Base-by-base conservation (phyloP, 2,329 filamentous ascomycete genomes). In the Ceratocystis destructans region DNA sequence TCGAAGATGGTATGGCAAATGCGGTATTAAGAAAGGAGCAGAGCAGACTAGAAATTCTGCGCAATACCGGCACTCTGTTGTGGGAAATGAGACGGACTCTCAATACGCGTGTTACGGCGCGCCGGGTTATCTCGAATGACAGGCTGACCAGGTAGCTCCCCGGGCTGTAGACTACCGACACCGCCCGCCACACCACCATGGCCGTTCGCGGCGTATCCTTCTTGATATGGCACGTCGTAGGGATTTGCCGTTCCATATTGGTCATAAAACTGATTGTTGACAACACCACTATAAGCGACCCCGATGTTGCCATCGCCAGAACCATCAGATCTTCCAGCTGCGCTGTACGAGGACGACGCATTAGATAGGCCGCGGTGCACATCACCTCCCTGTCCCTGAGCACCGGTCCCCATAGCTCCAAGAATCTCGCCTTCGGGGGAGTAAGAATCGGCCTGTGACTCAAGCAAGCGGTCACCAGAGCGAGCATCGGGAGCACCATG, bases 31-130 rank as follows among this genome's bases (percentile, higher is more conserved):
- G 12, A 10, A 15, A 28, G 7, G 37, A 4, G 6, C 2, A 3
- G 55, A 37, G 6, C 61, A 41, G 37, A 41, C 75, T 83, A 97
- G 72, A 99, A 99, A 76, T 99, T 99, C 77, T 97, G 94, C 41
- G 94, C 89, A 72, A 99, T 96, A 68, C 94, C 94, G 48, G 90
- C 90, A 72, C 89, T 96, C 78, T 96, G 91, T 73, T 95, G 90
- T 10, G 93, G 92, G 72, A 89, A 95, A 69, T 94, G 89, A 57
- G 89, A 84, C 1, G 90, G 87, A 74, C 88, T 96, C 78, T 97
- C 92, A 72, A 99, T 97, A 69, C 92, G 85, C 12, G 94, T 96
- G 77, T 96, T 96, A 70, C 94, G 85, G 71, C 94, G 82, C 33
- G 94, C 94, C 69, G 88, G 87, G 70, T 97, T 94, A 75, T 99